Evolutionary conservation across 83 land plant species (phyloP), one percentile per base, ranked within the genome.

Genomic region (Diphasiastrum complanatum): DNA sequence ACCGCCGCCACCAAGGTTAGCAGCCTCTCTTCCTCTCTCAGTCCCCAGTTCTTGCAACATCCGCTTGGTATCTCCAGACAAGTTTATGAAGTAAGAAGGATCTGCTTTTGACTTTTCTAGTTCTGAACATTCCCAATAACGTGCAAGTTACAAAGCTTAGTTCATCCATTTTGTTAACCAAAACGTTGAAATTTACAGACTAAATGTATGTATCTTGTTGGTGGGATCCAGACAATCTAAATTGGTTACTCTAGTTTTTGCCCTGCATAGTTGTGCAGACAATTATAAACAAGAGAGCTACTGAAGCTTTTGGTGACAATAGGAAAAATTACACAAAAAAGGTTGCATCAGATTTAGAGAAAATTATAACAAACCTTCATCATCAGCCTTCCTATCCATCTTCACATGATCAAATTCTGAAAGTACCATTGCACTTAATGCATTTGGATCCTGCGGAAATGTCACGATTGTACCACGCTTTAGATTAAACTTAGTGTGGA

Each of bases 321-420:
- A n/a, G n/a, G n/a, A n/a, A n/a, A n/a, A n/a, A n/a, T n/a, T n/a
- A n/a, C n/a, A n/a, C 43, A 38, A 38, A 38, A 14, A 38, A 38
- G 43, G 14, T 8, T 38, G 43, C 43, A 38, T 8, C 14, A 38
- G 43, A 14, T 38, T 38, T n/a, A n/a, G n/a, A n/a, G n/a, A n/a
- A n/a, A n/a, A n/a, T n/a, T n/a, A n/a, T 5, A 5, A 34, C 68
- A 62, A 4, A 87, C 93, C 93, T 86, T 86, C 96, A 77, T 86
- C 85, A 36, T 90, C 96, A 64, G 86, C 28, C 54, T 79, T 81
- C 36, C 83, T 22, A 23, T 79, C 73, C 12, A 81, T 70, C 54
- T 86, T 83, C 5, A 90, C 88, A 69, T 90, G 96, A 68, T 90
- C 96, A 78, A 90, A 90, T 36, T 86, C 89, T 37, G 74, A 28